phyloP scores from a whole-genome alignment of 1,139 yeast genomes.

The Tardiomyces digboiensis region DNA sequence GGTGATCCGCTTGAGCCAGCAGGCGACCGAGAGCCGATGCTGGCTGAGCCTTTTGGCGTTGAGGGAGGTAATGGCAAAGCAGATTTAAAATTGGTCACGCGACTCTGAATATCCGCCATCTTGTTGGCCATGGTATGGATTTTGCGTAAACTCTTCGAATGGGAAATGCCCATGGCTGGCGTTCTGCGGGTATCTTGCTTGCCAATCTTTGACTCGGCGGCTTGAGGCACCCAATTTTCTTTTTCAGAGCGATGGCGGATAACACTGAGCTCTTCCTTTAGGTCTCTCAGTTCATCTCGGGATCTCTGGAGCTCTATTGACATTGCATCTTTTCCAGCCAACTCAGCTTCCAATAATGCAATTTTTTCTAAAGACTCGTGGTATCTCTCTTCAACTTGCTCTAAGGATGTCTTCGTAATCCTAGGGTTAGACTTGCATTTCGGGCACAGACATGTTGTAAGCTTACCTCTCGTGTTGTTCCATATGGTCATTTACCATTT shows the following conservation, averaged over 20 bases:
- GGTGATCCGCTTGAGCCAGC: neutral
- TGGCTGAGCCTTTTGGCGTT: neutral
- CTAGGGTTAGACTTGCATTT: slow-evolving; percentile 1
- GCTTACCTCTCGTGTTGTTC: slow-evolving; percentile 21
- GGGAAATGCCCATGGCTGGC: slow-evolving; percentile 12
- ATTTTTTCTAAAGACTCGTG: slow-evolving; percentile 23
- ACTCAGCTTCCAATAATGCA: slow-evolving; percentile 27
- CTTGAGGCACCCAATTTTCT: neutral
- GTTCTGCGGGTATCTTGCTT: neutral
- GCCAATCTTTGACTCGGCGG: neutral
- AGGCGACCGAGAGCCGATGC: neutral
- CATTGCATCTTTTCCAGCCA: slow-evolving; percentile 18
- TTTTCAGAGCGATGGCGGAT: slow-evolving; percentile 4
- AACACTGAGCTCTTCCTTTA: slow-evolving; percentile 23
- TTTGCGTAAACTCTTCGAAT: slow-evolving; percentile 22
- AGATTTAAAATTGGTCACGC: slow-evolving; percentile 24
- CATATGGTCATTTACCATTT: slow-evolving; percentile 30
- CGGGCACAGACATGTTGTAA: slow-evolving; percentile 2
- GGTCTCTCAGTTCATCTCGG: slow-evolving; percentile 26
- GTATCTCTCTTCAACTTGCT: slow-evolving; percentile 23
- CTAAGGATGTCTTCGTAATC: slow-evolving; percentile 22
- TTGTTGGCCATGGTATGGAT: slow-evolving; percentile 27
- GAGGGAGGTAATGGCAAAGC: neutral
- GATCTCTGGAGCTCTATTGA: slow-evolving; percentile 25
- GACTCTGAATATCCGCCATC: slow-evolving; percentile 19